Evolutionary conservation across 2,329 filamentous ascomycete species (phyloP).

Genomic region (Pseudogymnoascus sp.): DNA sequence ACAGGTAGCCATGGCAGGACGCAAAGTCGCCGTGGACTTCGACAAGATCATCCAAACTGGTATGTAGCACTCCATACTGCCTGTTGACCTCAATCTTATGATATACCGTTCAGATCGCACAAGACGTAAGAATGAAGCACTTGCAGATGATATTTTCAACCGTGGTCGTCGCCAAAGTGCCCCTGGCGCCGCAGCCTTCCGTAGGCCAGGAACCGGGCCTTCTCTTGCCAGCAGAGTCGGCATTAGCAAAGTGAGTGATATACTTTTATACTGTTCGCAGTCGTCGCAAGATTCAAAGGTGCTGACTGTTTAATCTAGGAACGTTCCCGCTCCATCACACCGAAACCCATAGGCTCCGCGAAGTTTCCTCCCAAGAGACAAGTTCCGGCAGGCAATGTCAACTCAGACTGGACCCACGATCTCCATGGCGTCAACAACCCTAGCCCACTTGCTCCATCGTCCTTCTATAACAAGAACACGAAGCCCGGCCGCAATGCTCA

Average conservation of each 20-base stretch:
- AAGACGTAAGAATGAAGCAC: conserved; percentile 60
- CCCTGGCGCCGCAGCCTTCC: conserved; percentile 36
- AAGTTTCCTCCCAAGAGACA: conserved; percentile 27
- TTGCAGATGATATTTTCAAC: conserved; percentile 66
- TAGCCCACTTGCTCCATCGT: conserved; percentile 33
- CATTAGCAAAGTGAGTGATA: conserved; percentile 53
- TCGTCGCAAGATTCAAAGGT: not conserved
- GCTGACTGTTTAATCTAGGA: not conserved
- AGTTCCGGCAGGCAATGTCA: conserved; percentile 44
- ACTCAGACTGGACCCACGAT: conserved; percentile 65
- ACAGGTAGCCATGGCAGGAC: conserved; percentile 22
- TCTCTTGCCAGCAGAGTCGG: conserved; percentile 65
- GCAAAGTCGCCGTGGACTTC: conserved; percentile 24
- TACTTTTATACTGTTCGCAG: not conserved
- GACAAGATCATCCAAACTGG: conserved; percentile 27
- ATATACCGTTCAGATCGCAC: conserved; percentile 38
- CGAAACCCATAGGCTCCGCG: not conserved
- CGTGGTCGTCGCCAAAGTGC: conserved; percentile 48
- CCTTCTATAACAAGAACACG: conserved; percentile 27
- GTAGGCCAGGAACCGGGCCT: conserved; percentile 38
- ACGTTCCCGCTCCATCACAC: conserved; percentile 7
- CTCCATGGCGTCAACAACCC: conserved; percentile 44
- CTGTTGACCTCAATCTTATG: not conserved
- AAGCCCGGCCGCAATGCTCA: conserved; percentile 18
- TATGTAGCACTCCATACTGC: conserved; percentile 11